Evolutionary conservation across 2,329 filamentous ascomycete species (phyloP).

Genomic region (Fusarium euwallaceae): DNA sequence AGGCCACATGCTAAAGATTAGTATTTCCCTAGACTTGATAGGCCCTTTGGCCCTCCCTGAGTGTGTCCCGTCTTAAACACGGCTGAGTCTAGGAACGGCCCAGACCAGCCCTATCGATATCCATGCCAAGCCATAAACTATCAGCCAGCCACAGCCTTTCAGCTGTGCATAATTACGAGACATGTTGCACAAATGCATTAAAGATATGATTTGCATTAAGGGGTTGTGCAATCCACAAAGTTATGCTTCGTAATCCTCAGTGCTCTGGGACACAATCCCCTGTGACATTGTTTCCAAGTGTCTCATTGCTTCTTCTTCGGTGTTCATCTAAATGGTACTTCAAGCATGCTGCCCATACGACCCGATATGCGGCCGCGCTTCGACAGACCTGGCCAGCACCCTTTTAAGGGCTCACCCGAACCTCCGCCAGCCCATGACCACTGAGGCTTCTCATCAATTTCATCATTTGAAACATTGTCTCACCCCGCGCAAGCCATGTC

Average conservation of each 20-base stretch:
- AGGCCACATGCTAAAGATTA: background rate
- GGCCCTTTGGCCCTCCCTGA: background rate
- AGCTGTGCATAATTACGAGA: background rate
- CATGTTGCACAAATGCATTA: background rate
- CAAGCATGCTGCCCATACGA: no score
- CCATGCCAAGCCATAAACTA: background rate
- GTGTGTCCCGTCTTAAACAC: background rate
- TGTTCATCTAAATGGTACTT: no score
- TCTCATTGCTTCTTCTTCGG: no score
- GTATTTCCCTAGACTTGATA: background rate
- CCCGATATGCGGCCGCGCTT: no score
- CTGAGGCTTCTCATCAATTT: background rate
- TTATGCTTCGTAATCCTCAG: background rate
- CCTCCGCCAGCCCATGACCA: background rate
- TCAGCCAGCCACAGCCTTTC: background rate
- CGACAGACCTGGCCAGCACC: background rate
- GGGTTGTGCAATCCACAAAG: background rate
- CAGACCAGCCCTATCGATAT: background rate
- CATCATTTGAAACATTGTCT: background rate
- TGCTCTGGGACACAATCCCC: background rate
- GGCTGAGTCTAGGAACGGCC: background rate
- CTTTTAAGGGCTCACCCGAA: background rate
- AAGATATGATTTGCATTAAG: background rate
- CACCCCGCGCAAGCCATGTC: background rate
- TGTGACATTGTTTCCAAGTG: background rate